phyloP scores from a whole-genome alignment of 192 early-diverging fungal genomes.

The Backusella circina region DNA sequence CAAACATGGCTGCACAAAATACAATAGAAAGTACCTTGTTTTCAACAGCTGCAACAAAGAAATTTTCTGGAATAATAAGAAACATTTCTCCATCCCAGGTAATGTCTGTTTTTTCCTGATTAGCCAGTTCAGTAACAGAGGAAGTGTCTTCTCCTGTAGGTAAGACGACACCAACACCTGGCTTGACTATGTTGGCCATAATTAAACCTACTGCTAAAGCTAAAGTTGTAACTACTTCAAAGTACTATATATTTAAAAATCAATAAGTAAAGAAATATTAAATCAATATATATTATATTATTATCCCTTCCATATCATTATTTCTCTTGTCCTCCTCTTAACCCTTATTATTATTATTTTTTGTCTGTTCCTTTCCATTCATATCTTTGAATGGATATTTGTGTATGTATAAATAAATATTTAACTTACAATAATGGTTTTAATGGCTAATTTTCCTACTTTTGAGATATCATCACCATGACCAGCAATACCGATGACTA shows the following conservation, averaged over 20 bases:
- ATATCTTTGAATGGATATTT: not conserved
- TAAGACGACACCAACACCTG: slow-evolving; percentile 45
- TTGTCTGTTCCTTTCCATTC: too few relatives aligned
- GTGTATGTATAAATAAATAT: not conserved
- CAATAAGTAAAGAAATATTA: not conserved
- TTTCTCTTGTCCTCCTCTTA: not conserved
- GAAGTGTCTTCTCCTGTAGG: slow-evolving; percentile 13
- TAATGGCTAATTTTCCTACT: slow-evolving; percentile 61
- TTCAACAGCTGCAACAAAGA: slow-evolving; percentile 46
- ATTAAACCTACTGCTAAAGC: slow-evolving; percentile 64
- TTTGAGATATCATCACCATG: slow-evolving; percentile 56
- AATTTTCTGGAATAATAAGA: slow-evolving; percentile 55
- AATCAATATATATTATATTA: not conserved
- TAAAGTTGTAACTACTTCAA: slow-evolving; percentile 58
- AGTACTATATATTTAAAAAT: slow-evolving; percentile 40
- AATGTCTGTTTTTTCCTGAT: slow-evolving; percentile 29
- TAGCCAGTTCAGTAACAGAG: not conserved
- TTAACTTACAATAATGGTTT: slow-evolving; percentile 47
- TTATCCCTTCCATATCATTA: not conserved
- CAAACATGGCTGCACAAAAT: slow-evolving; percentile 63
- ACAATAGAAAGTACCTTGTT: slow-evolving; percentile 47
- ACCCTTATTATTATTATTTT: too few relatives aligned
- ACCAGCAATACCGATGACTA: slow-evolving; percentile 62
- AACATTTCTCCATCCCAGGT: slow-evolving; percentile 52
- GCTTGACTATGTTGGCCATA: slow-evolving; percentile 56